phyloP scores from a whole-genome alignment of 805 yeast species.

The Yamadazyma insecticola region DNA sequence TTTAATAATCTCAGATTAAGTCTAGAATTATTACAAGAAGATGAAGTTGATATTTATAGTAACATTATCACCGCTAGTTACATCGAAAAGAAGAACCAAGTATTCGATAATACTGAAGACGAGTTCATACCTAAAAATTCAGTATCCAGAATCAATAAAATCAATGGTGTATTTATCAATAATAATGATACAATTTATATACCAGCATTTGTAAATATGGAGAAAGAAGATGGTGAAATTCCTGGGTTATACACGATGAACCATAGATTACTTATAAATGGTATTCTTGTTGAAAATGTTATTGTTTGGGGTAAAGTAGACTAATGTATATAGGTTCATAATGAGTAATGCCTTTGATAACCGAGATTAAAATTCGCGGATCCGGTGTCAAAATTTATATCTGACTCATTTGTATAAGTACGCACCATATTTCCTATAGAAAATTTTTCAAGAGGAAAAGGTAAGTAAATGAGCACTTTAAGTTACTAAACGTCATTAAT shows the following conservation, averaged over 20 bases:
- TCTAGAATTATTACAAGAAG: conserved; percentile 42
- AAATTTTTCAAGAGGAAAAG: too few relatives aligned
- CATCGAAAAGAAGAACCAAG: conserved; percentile 8
- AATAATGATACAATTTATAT: conserved; percentile 9
- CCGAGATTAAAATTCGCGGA: too few relatives aligned
- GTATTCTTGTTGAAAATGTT: conserved; percentile 11
- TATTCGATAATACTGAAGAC: background rate
- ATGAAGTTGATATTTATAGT: conserved; percentile 31
- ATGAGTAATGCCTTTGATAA: too few relatives aligned
- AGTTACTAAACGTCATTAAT: too few relatives aligned
- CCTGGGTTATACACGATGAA: conserved; percentile 1
- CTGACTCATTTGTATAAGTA: too few relatives aligned
- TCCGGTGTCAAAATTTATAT: too few relatives aligned
- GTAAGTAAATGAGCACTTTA: too few relatives aligned
- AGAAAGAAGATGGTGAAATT: background rate
- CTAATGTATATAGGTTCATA: too few relatives aligned
- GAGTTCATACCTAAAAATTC: conserved; percentile 6
- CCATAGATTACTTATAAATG: conserved; percentile 7
- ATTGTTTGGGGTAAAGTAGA: too few relatives aligned
- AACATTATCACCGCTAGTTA: conserved; percentile 8
- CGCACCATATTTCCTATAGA: too few relatives aligned
- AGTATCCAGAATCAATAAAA: conserved; percentile 21
- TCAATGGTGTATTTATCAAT: conserved; percentile 29
- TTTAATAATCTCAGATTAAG: conserved; percentile 40
- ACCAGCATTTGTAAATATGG: conserved; percentile 2